Percentiles rank a stretch among this genome's conserved stretches.
phyloP scores from a whole-genome alignment of 805 yeast genomes.

The Spathaspora hagerdaliae region DNA sequence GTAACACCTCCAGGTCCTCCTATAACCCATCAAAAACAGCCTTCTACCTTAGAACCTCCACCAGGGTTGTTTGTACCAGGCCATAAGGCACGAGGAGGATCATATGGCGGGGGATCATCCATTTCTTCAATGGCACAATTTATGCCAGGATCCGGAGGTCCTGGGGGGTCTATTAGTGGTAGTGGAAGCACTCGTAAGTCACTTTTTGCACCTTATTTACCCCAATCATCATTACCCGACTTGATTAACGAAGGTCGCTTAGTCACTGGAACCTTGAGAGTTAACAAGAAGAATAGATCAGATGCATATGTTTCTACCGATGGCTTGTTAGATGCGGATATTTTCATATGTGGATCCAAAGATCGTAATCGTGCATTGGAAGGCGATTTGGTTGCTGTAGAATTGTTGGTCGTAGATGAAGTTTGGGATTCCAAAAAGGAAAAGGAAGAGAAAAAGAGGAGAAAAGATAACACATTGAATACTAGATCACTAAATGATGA shows the following conservation, averaged over 20 bases:
- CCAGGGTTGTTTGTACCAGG: conserved; percentile 61
- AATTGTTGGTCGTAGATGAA: conserved; percentile 89
- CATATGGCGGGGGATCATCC: conserved; percentile 59
- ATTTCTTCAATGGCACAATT: conserved; percentile 45
- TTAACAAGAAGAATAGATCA: conserved; percentile 92
- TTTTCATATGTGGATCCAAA: conserved; percentile 95
- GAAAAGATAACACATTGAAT: conserved; percentile 57
- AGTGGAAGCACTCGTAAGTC: conserved; percentile 57
- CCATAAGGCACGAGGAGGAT: conserved; percentile 66
- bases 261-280: conserved; percentile 89
- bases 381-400: conserved; percentile 95
- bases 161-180: conserved; percentile 2
- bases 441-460: conserved; percentile 93
- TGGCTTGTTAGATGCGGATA: conserved; percentile 92
- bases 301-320: conserved; percentile 99
- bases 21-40: conserved; percentile 5
- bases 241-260: conserved; percentile 84
- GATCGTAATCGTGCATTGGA: conserved; percentile 97
- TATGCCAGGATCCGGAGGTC: conserved; percentile 20
- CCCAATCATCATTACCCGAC: conserved; percentile 89
- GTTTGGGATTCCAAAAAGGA: conserved; percentile 97
- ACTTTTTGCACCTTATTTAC: conserved; percentile 91
- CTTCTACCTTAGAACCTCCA: conserved; percentile 21
- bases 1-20: not conserved
- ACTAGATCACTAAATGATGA: conserved; percentile 52